phyloP scores from a whole-genome alignment of 441 rosid species.

The Corymbia calophylla region DNA sequence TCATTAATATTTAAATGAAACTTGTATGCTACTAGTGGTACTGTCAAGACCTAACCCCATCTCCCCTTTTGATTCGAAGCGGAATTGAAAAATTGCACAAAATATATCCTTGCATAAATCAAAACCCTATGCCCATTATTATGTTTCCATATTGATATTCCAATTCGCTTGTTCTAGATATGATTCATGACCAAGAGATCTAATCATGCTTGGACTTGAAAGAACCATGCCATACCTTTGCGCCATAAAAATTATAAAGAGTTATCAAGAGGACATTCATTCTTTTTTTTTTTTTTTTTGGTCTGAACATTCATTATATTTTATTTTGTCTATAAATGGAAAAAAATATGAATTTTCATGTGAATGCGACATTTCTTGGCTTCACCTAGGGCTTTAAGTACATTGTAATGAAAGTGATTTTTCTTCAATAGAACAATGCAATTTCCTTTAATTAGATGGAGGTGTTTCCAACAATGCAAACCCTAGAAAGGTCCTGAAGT shows the following conservation, averaged over 20 bases:
- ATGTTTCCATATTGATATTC: not conserved
- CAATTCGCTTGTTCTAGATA: not conserved
- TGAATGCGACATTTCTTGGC: not conserved
- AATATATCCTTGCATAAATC: not conserved
- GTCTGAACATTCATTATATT: not conserved
- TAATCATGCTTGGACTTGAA: not conserved
- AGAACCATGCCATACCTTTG: not conserved
- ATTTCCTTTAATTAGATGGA: not conserved
- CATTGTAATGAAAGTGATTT: not conserved
- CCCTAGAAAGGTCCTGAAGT: not conserved
- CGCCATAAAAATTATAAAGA: too few species aligned
- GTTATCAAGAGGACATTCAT: not conserved
- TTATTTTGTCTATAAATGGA: not conserved
- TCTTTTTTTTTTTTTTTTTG: too few species aligned
- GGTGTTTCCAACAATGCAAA: not conserved
- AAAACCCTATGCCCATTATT: not conserved
- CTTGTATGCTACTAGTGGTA: not conserved
- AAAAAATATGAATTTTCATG: not conserved
- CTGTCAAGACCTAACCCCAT: not conserved
- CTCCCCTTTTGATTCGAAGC: not conserved
- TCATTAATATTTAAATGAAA: not conserved
- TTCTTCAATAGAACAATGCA: not conserved
- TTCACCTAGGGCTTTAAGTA: not conserved
- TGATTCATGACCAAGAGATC: not conserved
- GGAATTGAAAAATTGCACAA: not conserved